Base-by-base conservation (phyloP, 208 protist species). In the Crithidia brevicula region DNA sequence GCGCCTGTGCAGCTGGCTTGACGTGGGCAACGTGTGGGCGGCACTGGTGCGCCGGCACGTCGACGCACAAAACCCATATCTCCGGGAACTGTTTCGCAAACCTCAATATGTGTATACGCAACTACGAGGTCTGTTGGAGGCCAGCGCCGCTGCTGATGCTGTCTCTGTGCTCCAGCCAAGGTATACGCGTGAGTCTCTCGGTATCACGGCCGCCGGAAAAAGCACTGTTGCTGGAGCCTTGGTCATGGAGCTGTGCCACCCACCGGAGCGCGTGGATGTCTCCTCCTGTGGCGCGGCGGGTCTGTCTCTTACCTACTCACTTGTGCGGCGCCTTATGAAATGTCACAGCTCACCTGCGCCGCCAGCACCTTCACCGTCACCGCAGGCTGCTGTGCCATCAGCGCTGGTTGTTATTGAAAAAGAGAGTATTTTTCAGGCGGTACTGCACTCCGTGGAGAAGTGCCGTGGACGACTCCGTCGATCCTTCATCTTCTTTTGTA, bases 371-470 rank as follows among this genome's bases (percentile, higher is more conserved):
- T 13, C 18, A 18, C 11, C 61, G 25, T 27, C 61, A 5, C 23
- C 30, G 9, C 23, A 16, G 25, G 22, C 33, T 20, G 27, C 38
- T 11, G 33, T 4, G 13, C 4, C 42, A 25, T 63, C 53, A 30
- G 81, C 67, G 59, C 40, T 96, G 27, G 62, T 96, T 11, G 7
- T 93, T 38, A 79, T 96, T 47, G 90, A 96, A 65, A 96, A 96
- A 64, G 90, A 96, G 63, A 85, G 83, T 54, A 77, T 72, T 1
- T 63, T 85, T 46, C 81, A 77, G 28, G 67, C 80, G 9, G 56
- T 96, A 8, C 34, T 82, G 38, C 60, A 72, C 16, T 57, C 60
- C 13, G 57, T 20, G 15, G 66, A 40, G 33, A 18, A 18, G 11
- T 15, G 9, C 3, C 0, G 15, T 9, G 11, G 20, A 36, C 34